Evolutionary conservation across 805 yeast species (phyloP).

Genomic region (Starmerella bombicola): DNA sequence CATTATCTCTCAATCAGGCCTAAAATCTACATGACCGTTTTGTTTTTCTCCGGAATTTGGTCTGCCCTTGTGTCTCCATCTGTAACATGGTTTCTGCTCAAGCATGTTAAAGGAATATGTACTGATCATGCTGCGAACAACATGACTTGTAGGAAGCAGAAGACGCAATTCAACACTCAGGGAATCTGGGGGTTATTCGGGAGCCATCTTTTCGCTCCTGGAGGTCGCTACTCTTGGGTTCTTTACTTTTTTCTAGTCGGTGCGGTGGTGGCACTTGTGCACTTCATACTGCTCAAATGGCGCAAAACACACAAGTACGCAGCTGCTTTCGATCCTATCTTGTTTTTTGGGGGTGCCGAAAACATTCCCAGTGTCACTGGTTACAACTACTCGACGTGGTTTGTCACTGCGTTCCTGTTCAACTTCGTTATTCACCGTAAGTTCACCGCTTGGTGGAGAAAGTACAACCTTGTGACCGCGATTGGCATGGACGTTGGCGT

Average conservation of each 20-base stretch:
- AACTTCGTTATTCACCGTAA: slow-evolving; percentile 44
- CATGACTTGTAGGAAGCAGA: slow-evolving; percentile 43
- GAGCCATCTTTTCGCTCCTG: slow-evolving; percentile 45
- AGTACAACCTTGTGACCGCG: slow-evolving; percentile 41
- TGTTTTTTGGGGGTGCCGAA: slow-evolving; percentile 48
- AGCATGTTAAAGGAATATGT: slow-evolving; percentile 35
- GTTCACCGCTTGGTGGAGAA: slow-evolving; percentile 48
- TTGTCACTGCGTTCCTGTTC: slow-evolving; percentile 42
- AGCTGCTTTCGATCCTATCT: slow-evolving; percentile 49
- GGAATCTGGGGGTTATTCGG: slow-evolving; percentile 58
- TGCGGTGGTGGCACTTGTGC: slow-evolving; percentile 36
- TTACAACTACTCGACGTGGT: slow-evolving; percentile 49
- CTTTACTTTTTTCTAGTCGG: slow-evolving; percentile 55
- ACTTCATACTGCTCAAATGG: slow-evolving; percentile 30
- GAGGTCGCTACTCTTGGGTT: slow-evolving; percentile 43
- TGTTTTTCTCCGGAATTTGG: slow-evolving; percentile 34
- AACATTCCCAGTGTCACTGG: slow-evolving; percentile 68
- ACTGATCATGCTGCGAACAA: slow-evolving; percentile 42
- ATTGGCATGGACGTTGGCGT: slow-evolving; percentile 58
- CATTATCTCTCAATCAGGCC: slow-evolving; percentile 58
- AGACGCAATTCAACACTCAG: slow-evolving; percentile 38
- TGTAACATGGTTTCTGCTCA: slow-evolving; percentile 35
- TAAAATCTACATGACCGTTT: slow-evolving; percentile 43
- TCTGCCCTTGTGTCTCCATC: slow-evolving; percentile 33
- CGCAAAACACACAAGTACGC: slow-evolving; percentile 32